Base-by-base conservation (phyloP, 2,329 filamentous ascomycete genomes). In the Madurella fahalii region DNA sequence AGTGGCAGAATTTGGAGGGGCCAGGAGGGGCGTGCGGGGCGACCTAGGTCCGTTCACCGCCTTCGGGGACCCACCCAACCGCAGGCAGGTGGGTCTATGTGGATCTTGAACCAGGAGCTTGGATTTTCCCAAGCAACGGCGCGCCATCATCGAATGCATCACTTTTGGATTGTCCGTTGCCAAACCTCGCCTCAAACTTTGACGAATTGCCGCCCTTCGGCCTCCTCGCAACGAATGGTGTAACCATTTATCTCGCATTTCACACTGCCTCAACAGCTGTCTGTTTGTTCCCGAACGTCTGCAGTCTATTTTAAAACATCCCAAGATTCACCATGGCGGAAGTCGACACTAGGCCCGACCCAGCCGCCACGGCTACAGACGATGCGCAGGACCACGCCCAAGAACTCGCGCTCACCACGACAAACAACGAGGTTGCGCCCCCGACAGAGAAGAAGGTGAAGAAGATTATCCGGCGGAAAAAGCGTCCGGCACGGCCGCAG, bases 391-490 rank as follows among this genome's bases (percentile, higher is more conserved):
- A 61, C 55, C 58, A 57, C 40, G 61, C 62, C 17, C 63, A 71
- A 39, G 62, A 65, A 42, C 61, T 70, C 61, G 69, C 70, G 18
- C 61, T 76, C 40, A 61, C 68, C 15, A 72, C 69, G 16, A 71
- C 69, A 40, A 71, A 61, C 59, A 74, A 68, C 45, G 77, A 79
- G 46, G 73, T 78, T 42, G 74, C 75, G 2, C 69, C 75, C 42
- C 73, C 77, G 32, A 69, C 74, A 17, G 74, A 74, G 49, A 79
- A 74, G 70, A 90, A 92, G 74, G 84, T 89, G 56, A 96, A 95
- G 73, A 95, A 93, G 77, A 90, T 97, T 63, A 87, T 96, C 63
- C 85, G 92, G 60, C 91, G 89, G 69, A 96, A 96, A 77, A 86
- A 88, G 67, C 82, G 91, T 40, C 94, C 94, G 32, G 94, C 94